These are phyloP conservation scores for Geotrichum phurueaensis DNA, from an alignment of 1,139 yeast species.

Conservation along the genomic window DNA sequence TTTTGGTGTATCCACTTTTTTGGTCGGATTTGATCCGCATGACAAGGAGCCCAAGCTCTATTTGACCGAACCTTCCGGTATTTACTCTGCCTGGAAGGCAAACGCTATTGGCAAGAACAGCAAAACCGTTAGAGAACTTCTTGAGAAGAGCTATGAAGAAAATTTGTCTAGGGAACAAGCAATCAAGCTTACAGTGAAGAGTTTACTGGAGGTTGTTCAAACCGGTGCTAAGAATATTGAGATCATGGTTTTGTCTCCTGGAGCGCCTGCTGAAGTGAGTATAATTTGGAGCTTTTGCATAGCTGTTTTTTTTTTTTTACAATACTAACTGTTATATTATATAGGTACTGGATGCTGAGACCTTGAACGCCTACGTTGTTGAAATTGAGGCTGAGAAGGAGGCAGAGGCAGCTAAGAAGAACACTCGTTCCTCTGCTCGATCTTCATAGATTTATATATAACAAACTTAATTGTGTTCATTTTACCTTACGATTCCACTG, in stretches of 20 bases:
- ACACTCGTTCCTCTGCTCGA: constrained; percentile 29
- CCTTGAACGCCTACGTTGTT: constrained; percentile 68
- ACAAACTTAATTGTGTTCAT: neutral
- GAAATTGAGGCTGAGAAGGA: constrained; percentile 89
- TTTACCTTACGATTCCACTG: neutral
- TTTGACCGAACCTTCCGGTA: constrained; percentile 97
- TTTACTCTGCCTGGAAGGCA: constrained; percentile 98
- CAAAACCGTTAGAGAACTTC: constrained; percentile 90
- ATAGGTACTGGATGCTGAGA: constrained; percentile 56
- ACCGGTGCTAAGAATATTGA: constrained; percentile 97
- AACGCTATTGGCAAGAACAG: constrained; percentile 94
- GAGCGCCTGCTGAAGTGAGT: constrained; percentile 38
- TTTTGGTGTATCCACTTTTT: constrained; percentile 87
- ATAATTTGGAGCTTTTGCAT: neutral
- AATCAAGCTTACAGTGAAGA: constrained; percentile 73
- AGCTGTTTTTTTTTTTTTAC: constrained; percentile 14
- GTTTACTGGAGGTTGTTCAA: constrained; percentile 91
- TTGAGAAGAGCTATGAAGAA: constrained; percentile 83
- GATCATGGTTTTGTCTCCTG: constrained; percentile 78
- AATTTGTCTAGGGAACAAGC: constrained; percentile 69
- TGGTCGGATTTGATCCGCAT: constrained; percentile 91
- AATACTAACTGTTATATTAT: constrained; percentile 15
- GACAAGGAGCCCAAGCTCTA: constrained; percentile 76
- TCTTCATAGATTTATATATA: constrained; percentile 6
- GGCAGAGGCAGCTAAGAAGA: constrained; percentile 81